Conservation (phyloP, 345 rosid species). For the Erodium maritimum region DNA sequence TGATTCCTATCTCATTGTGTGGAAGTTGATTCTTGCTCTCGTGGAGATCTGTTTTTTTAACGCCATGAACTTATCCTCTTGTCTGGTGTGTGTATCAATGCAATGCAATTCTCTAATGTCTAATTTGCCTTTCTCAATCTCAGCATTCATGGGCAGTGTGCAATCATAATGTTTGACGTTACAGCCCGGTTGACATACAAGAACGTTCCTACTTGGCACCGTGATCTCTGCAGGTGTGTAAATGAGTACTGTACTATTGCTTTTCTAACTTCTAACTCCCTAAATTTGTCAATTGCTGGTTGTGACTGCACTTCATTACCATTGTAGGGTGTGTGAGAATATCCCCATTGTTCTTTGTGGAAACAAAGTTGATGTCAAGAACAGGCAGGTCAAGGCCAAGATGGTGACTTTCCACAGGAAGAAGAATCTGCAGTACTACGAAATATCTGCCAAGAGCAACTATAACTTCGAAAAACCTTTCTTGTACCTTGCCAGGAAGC, state of each 20-base stretch:
- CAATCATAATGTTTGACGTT: conserved; percentile 93
- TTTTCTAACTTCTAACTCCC: too few relatives aligned
- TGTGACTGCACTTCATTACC: not conserved
- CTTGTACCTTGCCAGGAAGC: conserved; percentile 78
- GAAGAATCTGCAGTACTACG: conserved; percentile 86
- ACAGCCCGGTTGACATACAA: conserved; percentile 93
- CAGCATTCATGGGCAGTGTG: conserved; percentile 99
- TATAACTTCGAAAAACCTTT: conserved; percentile 91
- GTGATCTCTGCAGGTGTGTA: conserved; percentile 78
- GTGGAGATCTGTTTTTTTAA: too few relatives aligned
- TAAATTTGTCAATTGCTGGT: too few relatives aligned
- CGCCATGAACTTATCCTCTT: too few relatives aligned
- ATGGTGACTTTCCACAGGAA: conserved; percentile 89
- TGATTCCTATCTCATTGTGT: too few relatives aligned
- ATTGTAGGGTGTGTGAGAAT: conserved; percentile 71
- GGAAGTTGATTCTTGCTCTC: too few relatives aligned
- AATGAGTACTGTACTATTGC: not conserved
- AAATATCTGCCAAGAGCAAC: conserved; percentile 91
- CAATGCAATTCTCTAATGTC: too few relatives aligned
- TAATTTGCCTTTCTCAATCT: conserved; percentile 3
- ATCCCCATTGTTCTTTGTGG: conserved; percentile 89
- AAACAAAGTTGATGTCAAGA: conserved; percentile 89
- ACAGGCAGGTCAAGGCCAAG: conserved; percentile 91
- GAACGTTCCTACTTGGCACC: conserved; percentile 99
- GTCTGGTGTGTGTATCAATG: too few relatives aligned